Evolutionary conservation across 495 filamentous ascomycete species (phyloP).

Genomic region (Parathielavia appendiculata): DNA sequence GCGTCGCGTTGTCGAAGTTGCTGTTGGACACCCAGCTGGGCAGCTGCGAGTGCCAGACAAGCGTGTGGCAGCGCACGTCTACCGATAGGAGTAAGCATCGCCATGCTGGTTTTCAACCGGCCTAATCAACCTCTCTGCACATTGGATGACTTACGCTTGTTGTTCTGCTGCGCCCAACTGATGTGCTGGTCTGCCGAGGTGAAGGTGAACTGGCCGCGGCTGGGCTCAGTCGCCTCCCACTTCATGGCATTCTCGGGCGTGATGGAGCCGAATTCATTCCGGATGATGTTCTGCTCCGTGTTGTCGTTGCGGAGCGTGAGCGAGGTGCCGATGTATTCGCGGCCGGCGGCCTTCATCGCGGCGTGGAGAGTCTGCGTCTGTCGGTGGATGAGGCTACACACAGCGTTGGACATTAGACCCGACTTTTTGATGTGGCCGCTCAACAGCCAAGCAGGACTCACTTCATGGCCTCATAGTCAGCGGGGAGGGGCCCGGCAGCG

Average conservation of each 20-base stretch:
- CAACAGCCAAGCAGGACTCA: neutral
- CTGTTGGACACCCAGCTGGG: conserved; percentile 51
- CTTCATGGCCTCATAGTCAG: neutral
- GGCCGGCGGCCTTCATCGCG: conserved; percentile 29
- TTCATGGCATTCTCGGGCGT: conserved; percentile 51
- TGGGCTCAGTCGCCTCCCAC: conserved; percentile 50
- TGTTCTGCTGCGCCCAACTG: conserved; percentile 40
- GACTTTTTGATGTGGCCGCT: neutral
- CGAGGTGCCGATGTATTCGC: conserved; percentile 46
- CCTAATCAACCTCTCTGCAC: too few species aligned
- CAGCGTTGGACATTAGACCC: neutral
- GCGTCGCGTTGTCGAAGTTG: conserved; percentile 47
- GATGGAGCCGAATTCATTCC: conserved; percentile 47
- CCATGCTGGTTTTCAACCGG: too few species aligned
- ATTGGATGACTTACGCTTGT: too few species aligned
- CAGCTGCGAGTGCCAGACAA: conserved; percentile 58
- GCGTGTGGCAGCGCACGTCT: conserved; percentile 54
- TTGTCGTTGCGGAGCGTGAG: conserved; percentile 38
- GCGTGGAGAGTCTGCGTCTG: conserved; percentile 8
- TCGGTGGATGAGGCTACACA: conserved; percentile 4
- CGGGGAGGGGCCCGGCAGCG: conserved; percentile 1
- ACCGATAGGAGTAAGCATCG: too few species aligned
- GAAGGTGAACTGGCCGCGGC: conserved; percentile 46
- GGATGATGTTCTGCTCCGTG: conserved; percentile 38
- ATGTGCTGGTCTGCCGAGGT: conserved; percentile 46